phyloP scores from a whole-genome alignment of 106 monocot genomes.

The Acorus calamus region DNA sequence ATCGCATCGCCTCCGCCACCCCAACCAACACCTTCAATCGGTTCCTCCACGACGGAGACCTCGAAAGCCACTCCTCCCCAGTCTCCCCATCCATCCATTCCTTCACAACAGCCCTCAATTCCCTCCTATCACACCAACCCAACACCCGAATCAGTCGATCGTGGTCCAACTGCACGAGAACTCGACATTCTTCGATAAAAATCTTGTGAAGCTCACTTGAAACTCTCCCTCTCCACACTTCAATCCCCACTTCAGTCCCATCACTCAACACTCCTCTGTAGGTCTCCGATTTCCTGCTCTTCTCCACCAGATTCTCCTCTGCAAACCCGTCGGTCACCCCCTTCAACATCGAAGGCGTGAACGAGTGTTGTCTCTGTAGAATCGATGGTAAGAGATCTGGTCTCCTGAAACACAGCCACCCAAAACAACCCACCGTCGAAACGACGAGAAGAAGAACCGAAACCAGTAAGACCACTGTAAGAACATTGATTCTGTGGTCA shows the following conservation, averaged over 20 bases:
- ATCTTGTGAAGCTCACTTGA: background rate
- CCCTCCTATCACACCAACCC: constrained; percentile 11
- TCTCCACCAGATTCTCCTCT: constrained; percentile 7
- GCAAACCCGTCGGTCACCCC: constrained; percentile 12
- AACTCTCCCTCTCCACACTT: background rate
- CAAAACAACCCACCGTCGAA: constrained; percentile 11
- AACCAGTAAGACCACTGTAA: constrained; percentile 2
- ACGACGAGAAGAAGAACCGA: background rate
- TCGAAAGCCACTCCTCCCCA: constrained; percentile 12
- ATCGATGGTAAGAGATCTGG: constrained; percentile 5
- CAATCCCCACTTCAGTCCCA: constrained; percentile 5
- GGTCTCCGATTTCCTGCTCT: background rate
- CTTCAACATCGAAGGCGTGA: constrained; percentile 10
- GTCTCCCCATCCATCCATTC: background rate
- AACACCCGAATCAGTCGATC: constrained; percentile 7
- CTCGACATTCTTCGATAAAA: constrained; percentile 2
- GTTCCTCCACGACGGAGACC: constrained; percentile 11
- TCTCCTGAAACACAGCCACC: constrained; percentile 3
- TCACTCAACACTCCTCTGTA: constrained; percentile 6
- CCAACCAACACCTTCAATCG: constrained; percentile 8
- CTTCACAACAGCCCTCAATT: constrained; percentile 2
- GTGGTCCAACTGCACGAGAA: constrained; percentile 6
- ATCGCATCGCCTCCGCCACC: constrained; percentile 6
- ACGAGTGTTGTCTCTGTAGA: constrained; percentile 1
- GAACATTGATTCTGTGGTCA: background rate